Evolutionary conservation across 495 filamentous ascomycete genomes (phyloP).

Genomic region (Penicillium parvum): DNA sequence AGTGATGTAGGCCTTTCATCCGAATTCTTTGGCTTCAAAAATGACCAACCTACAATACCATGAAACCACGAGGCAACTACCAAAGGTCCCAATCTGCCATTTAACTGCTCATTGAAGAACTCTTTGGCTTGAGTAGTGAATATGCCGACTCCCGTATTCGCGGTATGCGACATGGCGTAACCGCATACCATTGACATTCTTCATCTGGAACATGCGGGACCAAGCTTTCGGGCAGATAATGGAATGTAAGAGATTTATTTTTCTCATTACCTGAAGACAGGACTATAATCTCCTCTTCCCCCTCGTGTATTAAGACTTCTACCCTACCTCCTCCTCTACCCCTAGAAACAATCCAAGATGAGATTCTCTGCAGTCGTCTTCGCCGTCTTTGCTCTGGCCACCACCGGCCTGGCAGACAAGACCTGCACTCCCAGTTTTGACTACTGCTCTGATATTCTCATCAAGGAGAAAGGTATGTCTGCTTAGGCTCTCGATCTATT

Average conservation of each 20-base stretch:
- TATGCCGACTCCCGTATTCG: background rate
- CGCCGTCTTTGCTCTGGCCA: slow-evolving; percentile 20
- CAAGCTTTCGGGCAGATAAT: slow-evolving; percentile 9
- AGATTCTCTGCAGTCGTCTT: slow-evolving; percentile 26
- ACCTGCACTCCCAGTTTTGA: slow-evolving; percentile 41
- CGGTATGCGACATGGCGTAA: slow-evolving; percentile 16
- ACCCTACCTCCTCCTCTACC: background rate
- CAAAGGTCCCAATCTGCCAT: no score
- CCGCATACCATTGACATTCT: slow-evolving; percentile 25
- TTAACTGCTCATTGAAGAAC: background rate
- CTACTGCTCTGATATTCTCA: slow-evolving; percentile 33
- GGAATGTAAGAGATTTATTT: slow-evolving; percentile 15
- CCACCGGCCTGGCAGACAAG: slow-evolving; percentile 28
- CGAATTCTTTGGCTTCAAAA: background rate
- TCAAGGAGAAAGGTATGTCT: slow-evolving; percentile 31
- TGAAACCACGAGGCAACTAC: no score
- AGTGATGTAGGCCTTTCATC: background rate
- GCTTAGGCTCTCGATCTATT: background rate
- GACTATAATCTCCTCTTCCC: slow-evolving; percentile 5
- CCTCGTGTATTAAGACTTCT: background rate
- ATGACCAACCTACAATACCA: no score
- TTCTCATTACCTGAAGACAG: background rate
- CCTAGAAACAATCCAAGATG: slow-evolving; percentile 15
- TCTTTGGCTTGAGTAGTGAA: background rate
- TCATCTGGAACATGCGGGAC: slow-evolving; percentile 5